These are phyloP conservation scores for Inga oerstediana DNA, from an alignment of 306 rosid species.

Conservation along the genomic window DNA sequence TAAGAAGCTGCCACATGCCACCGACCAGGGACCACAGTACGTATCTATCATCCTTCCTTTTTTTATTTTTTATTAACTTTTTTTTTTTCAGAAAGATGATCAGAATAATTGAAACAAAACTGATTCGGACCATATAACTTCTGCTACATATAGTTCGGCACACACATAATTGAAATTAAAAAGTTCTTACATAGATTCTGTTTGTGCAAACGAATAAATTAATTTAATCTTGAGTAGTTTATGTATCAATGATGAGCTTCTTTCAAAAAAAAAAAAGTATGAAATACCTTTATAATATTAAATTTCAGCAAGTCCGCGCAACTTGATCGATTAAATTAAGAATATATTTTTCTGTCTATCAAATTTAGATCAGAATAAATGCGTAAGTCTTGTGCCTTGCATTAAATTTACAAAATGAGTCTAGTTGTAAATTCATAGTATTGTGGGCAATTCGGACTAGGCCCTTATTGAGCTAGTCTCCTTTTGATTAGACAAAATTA, in stretches of 20 bases:
- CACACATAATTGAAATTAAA: neutral
- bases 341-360: neutral
- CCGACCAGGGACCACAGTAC: slow-evolving; percentile 48
- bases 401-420: neutral
- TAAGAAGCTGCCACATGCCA: slow-evolving; percentile 43
- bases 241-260: neutral
- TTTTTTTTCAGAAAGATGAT: neutral
- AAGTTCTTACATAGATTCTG: neutral
- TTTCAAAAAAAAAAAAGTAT: neutral
- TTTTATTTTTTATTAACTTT: neutral
- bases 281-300: no score
- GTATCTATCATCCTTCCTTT: neutral
- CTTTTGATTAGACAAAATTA: no score
- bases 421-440: neutral
- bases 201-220: neutral
- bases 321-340: neutral
- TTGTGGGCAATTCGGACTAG: no score
- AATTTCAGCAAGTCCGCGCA: neutral
- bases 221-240: neutral
- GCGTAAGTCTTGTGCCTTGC: neutral
- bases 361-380: neutral
- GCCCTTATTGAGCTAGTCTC: no score
- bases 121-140: slow-evolving; percentile 25
- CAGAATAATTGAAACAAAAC: slow-evolving; percentile 10
- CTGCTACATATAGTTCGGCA: neutral